Base-by-base conservation (phyloP, 2,329 filamentous ascomycete genomes). In the Diplodia scrobiculata region DNA sequence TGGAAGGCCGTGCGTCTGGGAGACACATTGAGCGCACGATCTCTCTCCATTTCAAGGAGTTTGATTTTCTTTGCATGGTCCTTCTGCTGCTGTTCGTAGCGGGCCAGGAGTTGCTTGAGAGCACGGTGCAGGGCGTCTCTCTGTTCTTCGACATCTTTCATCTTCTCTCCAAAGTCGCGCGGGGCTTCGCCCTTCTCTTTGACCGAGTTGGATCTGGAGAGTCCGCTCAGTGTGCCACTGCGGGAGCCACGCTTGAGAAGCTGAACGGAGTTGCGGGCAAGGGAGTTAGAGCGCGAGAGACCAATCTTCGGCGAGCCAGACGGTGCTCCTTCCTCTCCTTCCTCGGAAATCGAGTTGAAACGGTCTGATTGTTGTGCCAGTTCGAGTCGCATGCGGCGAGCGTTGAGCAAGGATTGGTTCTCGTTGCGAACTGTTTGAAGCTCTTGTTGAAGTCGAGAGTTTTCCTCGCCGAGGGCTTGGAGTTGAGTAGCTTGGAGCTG, bases 141-240 rank as follows among this genome's bases (percentile, higher is more conserved):
- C 79, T 99, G 95, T 51, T 91, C 88, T 78, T 98, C 94, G 11
- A 97, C 89, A 70, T 98, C 94, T 77, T 96, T 97, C 19, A 97
- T 83, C 34, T 91, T 86, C 70, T 97, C 92, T 17, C 93, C 78
- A 11, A 86, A 84, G 65, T 94, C 91, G 65, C 87, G 84, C 65
- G 75, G 69, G 1, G 69, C 66, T 29, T 70, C 68, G 2, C 64
- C 32, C 21, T 66, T 67, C 45, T 73, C 73, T 58, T 78, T 78
- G 60, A 78, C 74, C 1, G 80, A 82, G 53, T 79, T 80, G 10
- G 80, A 81, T 5, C 80, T 74, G 69, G 86, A 84, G 41, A 91
- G 72, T 1, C 83, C 84, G 5, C 21, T 14, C 4, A 48, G 21
- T 10, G 41, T 62, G 6, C 58, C 58, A 45, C 58, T 62, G 14